These are phyloP conservation scores for Debaryomyces singareniensis DNA, from an alignment of 1,139 yeast species.

Conservation along the genomic window DNA sequence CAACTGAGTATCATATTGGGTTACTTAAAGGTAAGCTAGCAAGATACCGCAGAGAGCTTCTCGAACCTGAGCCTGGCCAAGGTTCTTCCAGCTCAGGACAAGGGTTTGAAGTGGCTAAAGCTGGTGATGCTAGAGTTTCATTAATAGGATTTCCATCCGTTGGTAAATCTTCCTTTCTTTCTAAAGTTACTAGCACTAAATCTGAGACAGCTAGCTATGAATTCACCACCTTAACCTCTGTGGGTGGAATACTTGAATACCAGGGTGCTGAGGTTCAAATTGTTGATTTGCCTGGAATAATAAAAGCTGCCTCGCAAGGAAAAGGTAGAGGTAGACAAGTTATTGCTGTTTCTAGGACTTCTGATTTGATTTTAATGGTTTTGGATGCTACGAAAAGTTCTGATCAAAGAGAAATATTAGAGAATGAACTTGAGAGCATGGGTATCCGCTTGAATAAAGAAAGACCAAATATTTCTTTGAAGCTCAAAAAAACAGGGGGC, in stretches of 20 bases:
- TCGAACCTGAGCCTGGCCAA: conserved; percentile 76
- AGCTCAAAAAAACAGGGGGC: conserved; percentile 85
- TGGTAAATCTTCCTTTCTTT: conserved; percentile 86
- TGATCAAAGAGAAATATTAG: conserved; percentile 81
- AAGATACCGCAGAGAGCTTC: conserved; percentile 82
- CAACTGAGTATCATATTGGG: conserved; percentile 96
- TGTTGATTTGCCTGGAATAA: conserved; percentile 95
- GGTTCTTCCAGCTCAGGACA: conserved; percentile 72
- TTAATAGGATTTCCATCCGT: conserved; percentile 97
- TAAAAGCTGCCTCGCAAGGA: conserved; percentile 95
- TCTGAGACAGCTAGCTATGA: conserved; percentile 94
- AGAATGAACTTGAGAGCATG: conserved; percentile 85
- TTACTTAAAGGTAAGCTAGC: conserved; percentile 91
- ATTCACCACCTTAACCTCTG: conserved; percentile 93
- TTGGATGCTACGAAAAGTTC: conserved; percentile 91
- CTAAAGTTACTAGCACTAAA: conserved; percentile 85
- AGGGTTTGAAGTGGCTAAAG: conserved; percentile 92
- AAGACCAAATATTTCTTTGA: conserved; percentile 76
- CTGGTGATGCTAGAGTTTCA: conserved; percentile 95
- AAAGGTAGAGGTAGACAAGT: conserved; percentile 98
- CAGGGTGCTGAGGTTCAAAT: conserved; percentile 97
- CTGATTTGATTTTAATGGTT: conserved; percentile 89
- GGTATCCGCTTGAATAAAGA: conserved; percentile 83
- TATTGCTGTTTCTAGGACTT: conserved; percentile 91
- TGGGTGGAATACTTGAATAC: conserved; percentile 90